These are phyloP conservation scores for Asterophora lycoperdoides DNA, from an alignment of 768 basidiomycete species.

Conservation along the genomic window DNA sequence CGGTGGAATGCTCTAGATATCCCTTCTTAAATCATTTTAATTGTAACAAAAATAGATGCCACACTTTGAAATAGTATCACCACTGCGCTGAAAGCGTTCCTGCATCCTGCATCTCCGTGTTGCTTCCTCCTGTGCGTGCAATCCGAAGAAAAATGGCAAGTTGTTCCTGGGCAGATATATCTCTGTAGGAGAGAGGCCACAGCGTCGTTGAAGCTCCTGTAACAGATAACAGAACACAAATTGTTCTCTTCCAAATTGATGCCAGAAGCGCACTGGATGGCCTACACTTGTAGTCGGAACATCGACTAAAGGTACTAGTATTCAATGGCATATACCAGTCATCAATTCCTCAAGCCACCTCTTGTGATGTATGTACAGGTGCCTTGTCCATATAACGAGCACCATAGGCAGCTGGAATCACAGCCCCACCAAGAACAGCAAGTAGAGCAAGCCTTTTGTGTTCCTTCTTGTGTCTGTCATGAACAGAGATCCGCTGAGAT, in stretches of 20 bases:
- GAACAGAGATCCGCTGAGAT: too few relatives aligned
- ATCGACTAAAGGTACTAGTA: not conserved
- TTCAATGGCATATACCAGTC: not conserved
- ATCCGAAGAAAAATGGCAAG: constrained; percentile 34
- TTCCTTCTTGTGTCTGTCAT: not conserved
- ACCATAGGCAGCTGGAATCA: not conserved
- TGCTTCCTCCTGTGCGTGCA: constrained; percentile 25
- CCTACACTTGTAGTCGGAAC: constrained; percentile 1
- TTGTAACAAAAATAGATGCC: not conserved
- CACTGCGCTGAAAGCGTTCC: constrained; percentile 34
- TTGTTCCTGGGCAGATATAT: constrained; percentile 31
- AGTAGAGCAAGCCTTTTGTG: constrained; percentile 1
- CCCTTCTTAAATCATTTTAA: not conserved
- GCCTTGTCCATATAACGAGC: not conserved
- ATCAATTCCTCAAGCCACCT: constrained; percentile 24
- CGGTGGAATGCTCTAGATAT: constrained; percentile 17
- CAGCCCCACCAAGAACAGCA: not conserved
- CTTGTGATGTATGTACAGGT: constrained; percentile 19
- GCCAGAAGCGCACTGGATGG: constrained; percentile 21
- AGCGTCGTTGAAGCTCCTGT: constrained; percentile 17
- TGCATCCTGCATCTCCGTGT: constrained; percentile 23
- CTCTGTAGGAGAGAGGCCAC: constrained; percentile 18
- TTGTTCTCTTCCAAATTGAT: constrained; percentile 24
- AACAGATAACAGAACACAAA: constrained; percentile 26
- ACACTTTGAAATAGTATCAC: constrained; percentile 35